Base-by-base conservation (phyloP, 2,329 filamentous ascomycete species). In the Pseudopithomyces chartarum region DNA sequence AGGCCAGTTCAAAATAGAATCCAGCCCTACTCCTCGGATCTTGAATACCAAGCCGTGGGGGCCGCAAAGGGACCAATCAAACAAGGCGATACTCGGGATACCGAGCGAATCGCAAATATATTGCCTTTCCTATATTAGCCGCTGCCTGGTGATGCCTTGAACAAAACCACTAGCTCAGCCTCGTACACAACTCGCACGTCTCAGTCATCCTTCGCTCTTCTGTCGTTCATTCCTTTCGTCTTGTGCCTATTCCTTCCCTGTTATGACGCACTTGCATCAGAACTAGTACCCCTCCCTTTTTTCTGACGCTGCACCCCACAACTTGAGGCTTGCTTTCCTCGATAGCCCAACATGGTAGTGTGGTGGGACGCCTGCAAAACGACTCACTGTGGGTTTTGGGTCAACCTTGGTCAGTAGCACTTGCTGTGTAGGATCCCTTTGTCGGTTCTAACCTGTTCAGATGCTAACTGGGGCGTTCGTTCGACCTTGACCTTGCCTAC, bases 301-400 rank as follows among this genome's bases (percentile, higher is more conserved):
- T 33, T 12, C 4, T 22, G 10, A 43, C 48, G 38, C 38, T 15
- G 26, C 8, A 42, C n/a, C 48, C 26, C 48, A n/a, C 48, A 13
- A 22, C 23, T 8, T 10, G 11, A 42, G 34, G 48, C 48, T 23
- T 42, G 48, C 48, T 23, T 42, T 3, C 17, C 12, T 5, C n/a
- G 3, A 8, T 13, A 40, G 22, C 17, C 22, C 23, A 42, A 12
- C 15, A 51, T 51, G 26, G 26, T 29, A 29, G 26, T 29, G 47
- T 66, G 73, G 44, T 52, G 49, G 52, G 53, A 57, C n/a, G 49
- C 19, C 13, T 62, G 59, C 23, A 34, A 55, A 26, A 44, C 17
- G 10, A 47, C 56, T 17, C 36, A 46, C 19, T 62, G 59, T 32
- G 57, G 59, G 6, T 59, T 62, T 20, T 62, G 60, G 60, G 52